Percentiles rank a stretch among this genome's conserved stretches.
These are phyloP conservation scores for Ustilago curta DNA, from an alignment of 1,284 basidiomycete genomes.

Conservation along the genomic window DNA sequence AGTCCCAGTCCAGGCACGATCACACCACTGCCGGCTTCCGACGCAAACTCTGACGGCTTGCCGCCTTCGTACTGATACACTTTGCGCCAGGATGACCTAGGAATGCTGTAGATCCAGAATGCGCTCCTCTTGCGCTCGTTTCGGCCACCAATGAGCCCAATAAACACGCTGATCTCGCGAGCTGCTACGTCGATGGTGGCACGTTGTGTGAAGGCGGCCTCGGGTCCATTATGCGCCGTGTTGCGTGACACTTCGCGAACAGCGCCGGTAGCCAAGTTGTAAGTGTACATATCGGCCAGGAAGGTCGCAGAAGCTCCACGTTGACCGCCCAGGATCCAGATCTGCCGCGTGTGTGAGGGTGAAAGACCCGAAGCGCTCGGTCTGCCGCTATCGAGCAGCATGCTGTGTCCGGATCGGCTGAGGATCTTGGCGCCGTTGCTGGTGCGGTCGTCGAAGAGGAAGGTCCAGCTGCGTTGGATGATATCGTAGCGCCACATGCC, in stretches of 20 bases:
- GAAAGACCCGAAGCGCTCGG: slow-evolving; percentile 46
- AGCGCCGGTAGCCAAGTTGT: slow-evolving; percentile 55
- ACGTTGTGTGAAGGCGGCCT: slow-evolving; percentile 67
- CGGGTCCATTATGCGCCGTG: slow-evolving; percentile 59
- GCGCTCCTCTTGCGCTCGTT: slow-evolving; percentile 54
- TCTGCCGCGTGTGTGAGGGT: slow-evolving; percentile 47
- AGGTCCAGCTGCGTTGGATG: slow-evolving; percentile 59
- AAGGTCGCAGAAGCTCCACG: slow-evolving; percentile 62
- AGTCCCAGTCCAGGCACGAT: slow-evolving; percentile 14
- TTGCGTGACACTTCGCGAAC: slow-evolving; percentile 53
- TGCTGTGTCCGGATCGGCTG: slow-evolving; percentile 66
- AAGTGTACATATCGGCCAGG: slow-evolving; percentile 67
- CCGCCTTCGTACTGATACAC: slow-evolving; percentile 56
- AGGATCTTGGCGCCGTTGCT: slow-evolving; percentile 49
- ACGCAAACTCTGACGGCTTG: slow-evolving; percentile 39
- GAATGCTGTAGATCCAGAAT: slow-evolving; percentile 63
- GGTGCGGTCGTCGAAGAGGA: slow-evolving; percentile 63
- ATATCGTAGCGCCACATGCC: slow-evolving; percentile 70
- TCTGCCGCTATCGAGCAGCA: slow-evolving; percentile 63
- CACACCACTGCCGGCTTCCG: slow-evolving; percentile 16
- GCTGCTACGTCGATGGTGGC: slow-evolving; percentile 61
- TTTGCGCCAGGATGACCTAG: slow-evolving; percentile 49
- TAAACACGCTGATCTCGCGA: slow-evolving; percentile 65
- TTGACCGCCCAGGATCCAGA: slow-evolving; percentile 69
- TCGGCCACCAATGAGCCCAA: slow-evolving; percentile 56